Conservation (phyloP, 345 rosid genomes). For the Hevea brasiliensis region DNA sequence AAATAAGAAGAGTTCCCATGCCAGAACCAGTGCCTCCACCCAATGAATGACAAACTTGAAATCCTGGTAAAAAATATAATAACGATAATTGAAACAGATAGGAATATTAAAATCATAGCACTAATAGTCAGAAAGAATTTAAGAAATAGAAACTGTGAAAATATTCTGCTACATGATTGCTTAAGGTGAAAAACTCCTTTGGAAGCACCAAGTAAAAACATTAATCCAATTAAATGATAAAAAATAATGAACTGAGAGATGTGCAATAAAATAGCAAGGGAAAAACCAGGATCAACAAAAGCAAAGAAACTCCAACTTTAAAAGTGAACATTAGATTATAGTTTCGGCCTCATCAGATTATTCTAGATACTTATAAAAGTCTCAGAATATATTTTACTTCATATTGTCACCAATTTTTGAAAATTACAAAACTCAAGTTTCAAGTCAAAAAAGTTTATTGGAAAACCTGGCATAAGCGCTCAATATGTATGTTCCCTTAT, state of each 20-base stretch:
- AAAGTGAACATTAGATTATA: neutral
- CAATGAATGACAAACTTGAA: slow-evolving; percentile 29
- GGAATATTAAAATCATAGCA: neutral
- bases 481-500: neutral
- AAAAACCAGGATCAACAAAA: slow-evolving; percentile 5
- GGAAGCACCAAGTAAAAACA: neutral
- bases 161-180: neutral
- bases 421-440: neutral
- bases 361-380: neutral
- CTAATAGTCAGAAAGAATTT: neutral
- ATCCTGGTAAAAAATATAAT: slow-evolving; percentile 11
- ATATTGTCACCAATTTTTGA: neutral
- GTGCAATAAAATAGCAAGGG: neutral
- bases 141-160: neutral
- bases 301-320: neutral
- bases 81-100: neutral
- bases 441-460: no score
- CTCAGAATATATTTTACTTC: neutral
- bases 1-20: slow-evolving; percentile 32
- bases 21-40: slow-evolving; percentile 35
- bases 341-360: neutral
- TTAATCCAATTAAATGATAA: neutral
- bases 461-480: neutral
- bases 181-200: neutral
- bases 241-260: neutral